Base-by-base conservation (phyloP, 306 rosid genomes). In the Boehmeria nivea region DNA sequence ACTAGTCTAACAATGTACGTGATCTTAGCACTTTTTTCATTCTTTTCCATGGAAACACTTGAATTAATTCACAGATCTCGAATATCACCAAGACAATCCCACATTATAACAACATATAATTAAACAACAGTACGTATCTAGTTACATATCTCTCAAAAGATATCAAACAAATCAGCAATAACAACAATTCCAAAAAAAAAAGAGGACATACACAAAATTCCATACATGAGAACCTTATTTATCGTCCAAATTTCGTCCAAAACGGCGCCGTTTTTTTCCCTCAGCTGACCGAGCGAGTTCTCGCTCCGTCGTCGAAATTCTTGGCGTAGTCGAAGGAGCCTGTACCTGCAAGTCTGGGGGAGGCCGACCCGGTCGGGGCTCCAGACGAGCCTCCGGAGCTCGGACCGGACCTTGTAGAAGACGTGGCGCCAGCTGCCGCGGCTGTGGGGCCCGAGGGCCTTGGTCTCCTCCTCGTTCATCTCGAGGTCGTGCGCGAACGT, bases 401-500 rank as follows among this genome's bases (percentile, higher is more conserved):
- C 86, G 34, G 78, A 90, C 31, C 86, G 78, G 37, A 81, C 62
- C 76, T 88, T 82, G 12, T 38, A 82, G 75, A 82, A 68, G 45
- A 90, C 79, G 64, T 86, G 95, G 38, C 75, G 67, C 83, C 70
- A 80, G 66, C 80, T 90, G 12, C 95, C 95, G 52, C 63, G 76
- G 77, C 59, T 58, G 51, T 71, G 64, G 43, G 86, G 76, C 12
- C 86, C 86, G 4, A 90, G 84, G 38, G 72, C 22, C 69, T 81
- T 86, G 24, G 81, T 68, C 78, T 80, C 95, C 9, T 78, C 85
- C 38, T 87, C 85, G 74, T 84, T 82, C 87, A 90, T 67, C 72
- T 90, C 98, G 57, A 87, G 94, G 82, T 90, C 98, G 25, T 36
- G 37, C 1, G 88, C 87, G 38, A 90, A 87, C 6, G 78, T 69